Evolutionary conservation across 768 basidiomycete species (phyloP), one percentile per base, ranked within the genome.

Genomic region (Trametes cinnabarina): DNA sequence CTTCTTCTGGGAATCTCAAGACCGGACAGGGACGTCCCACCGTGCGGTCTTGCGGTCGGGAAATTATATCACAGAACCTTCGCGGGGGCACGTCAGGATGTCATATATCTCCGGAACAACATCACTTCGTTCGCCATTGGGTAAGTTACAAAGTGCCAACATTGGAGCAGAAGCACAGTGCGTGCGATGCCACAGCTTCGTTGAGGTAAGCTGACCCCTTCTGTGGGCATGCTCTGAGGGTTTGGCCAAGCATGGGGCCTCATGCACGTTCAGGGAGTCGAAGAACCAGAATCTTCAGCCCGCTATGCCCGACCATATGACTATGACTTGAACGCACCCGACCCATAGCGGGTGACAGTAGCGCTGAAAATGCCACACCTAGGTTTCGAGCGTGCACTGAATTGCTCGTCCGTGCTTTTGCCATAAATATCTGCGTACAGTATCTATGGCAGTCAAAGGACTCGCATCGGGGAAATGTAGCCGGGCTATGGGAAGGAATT

Each of bases 381-480:
- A n/a, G n/a, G n/a, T n/a, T n/a, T n/a, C 30, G 30, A 12, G 30
- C 12, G 12, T 12, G 30, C 30, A 12, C 30, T 32, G 30, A 12
- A 32, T 12, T 6, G 30, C 30, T 6, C 30, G 30, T 32, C 30
- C 6, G 30, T 12, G 7, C 30, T 32, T 6, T 12, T 6, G 0
- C 30, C 7, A 32, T 32, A 12, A 6, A 12, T 32, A 32, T 32
- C 30, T 32, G 7, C 12, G n/a, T n/a, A n/a, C n/a, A n/a, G n/a
- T n/a, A n/a, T n/a, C n/a, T n/a, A n/a, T n/a, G 9, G 43, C 22
- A 6, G n/a, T 47, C 37, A 28, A 28, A 11, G 28, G 22, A n/a
- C n/a, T n/a, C n/a, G n/a, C n/a, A n/a, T 7, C 58, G 52, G 58
- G 5, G 43, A 55, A 60, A 55, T 60, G 58, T 55, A 53, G 58